Evolutionary conservation across 257 asterid genomes (phyloP).

Genomic region (Salvia splendens): DNA sequence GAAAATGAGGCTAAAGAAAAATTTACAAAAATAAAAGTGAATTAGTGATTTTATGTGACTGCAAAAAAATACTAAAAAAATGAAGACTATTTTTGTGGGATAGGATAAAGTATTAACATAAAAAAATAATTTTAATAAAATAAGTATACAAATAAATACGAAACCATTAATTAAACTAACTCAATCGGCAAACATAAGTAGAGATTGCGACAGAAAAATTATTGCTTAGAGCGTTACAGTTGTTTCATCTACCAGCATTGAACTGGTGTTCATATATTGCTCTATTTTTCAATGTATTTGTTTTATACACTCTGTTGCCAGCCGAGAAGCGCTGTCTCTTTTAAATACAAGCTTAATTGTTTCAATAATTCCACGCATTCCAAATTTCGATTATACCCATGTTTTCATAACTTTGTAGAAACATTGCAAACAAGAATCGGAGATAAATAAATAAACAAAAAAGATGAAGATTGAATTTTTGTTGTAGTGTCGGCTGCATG

Average conservation of each 20-base stretch:
- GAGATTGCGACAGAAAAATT: conserved; percentile 5
- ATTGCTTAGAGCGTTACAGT: not conserved
- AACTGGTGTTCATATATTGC: conserved; percentile 8
- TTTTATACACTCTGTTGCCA: conserved; percentile 30
- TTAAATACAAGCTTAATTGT: conserved; percentile 27
- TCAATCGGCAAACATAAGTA: conserved; percentile 16
- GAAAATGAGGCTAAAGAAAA: no score
- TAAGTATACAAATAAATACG: not conserved
- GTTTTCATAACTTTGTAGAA: conserved; percentile 17
- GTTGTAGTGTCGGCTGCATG: conserved; percentile 13
- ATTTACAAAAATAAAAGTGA: no score
- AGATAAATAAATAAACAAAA: not conserved
- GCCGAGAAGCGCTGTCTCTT: conserved; percentile 32
- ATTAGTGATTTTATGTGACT: no score
- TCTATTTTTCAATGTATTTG: not conserved
- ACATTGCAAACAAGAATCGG: conserved; percentile 19
- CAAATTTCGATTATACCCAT: conserved; percentile 44
- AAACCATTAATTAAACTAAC: not conserved
- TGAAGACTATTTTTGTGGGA: no score
- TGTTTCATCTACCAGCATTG: conserved; percentile 3
- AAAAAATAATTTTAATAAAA: not conserved
- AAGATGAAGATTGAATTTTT: not conserved
- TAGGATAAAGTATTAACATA: no score
- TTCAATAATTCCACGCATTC: conserved; percentile 38
- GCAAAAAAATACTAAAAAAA: no score